Evolutionary conservation across 345 rosid species (phyloP), one percentile per base, ranked within the genome.

Genomic region (Linum tenue): DNA sequence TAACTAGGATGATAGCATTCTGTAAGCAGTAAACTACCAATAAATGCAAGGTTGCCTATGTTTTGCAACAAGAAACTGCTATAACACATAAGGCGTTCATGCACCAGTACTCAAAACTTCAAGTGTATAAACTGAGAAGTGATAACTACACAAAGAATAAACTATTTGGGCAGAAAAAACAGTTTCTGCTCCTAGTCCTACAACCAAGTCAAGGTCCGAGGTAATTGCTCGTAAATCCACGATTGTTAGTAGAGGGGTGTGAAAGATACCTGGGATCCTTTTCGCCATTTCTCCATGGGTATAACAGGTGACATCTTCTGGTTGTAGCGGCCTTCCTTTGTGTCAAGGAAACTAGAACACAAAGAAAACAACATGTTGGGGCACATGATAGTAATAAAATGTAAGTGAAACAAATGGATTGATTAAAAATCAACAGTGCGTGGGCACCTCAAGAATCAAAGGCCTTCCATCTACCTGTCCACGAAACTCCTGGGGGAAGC

Each of bases 401-500:
- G 72, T 42, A 40, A 60, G 67, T 48, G 63, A 60, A 53, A 63
- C 61, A 15, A 48, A 7, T 2, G 15, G 53, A 72, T 39, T 68
- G 62, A 60, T 48, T 22, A 53, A 65, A 72, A 67, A 72, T 31
- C 64, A 80, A 50, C 50, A 67, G 53, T 65, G 69, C 73, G 58
- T 37, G 12, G 73, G 75, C 79, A 76, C 70, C 85, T 60, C 74
- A 75, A 77, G 70, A 75, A 69, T 73, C 60, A 76, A 72, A 72
- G 72, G 65, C 72, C 70, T 57, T 74, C 82, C 77, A 76, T 73
- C 75, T 84, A 86, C 97, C 99, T 94, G 86, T 94, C 96, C 66
- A 94, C 87, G 53, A 90, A 94, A 77, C 99, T 94, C 80, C 76
- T 82, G 0, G 86, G 76, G 62, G 97, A 94, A 64, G 95, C 76